Evolutionary conservation across 495 filamentous ascomycete species (phyloP).

Genomic region (Bombardia bombarda): DNA sequence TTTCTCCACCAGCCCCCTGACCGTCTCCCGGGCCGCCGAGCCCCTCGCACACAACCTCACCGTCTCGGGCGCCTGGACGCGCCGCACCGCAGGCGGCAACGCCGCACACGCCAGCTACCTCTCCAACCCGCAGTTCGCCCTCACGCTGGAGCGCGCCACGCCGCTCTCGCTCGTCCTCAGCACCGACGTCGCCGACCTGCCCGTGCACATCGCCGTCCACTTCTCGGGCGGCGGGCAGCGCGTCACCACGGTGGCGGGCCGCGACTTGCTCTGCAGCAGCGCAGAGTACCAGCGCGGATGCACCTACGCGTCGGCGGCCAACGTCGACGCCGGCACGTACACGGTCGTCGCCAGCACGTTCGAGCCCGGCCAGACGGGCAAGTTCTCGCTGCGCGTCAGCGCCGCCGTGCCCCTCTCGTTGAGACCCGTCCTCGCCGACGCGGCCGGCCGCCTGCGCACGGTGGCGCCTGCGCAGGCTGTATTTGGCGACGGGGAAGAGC

Average conservation of each 20-base stretch:
- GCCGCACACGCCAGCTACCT: constrained; percentile 65
- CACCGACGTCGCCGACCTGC: constrained; percentile 47
- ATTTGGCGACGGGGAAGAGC: constrained; percentile 42
- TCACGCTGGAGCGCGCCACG: constrained; percentile 49
- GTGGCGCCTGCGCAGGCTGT: constrained; percentile 37
- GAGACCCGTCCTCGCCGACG: constrained; percentile 51
- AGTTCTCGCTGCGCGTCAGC: constrained; percentile 67
- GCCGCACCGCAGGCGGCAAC: constrained; percentile 75
- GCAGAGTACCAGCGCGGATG: constrained; percentile 79
- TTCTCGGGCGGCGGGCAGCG: constrained; percentile 61
- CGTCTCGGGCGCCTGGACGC: constrained; percentile 60
- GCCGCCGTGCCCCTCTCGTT: constrained; percentile 48
- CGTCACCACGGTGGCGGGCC: constrained; percentile 54
- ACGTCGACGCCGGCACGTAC: constrained; percentile 61
- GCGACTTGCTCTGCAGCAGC: constrained; percentile 71
- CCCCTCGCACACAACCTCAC: constrained; percentile 48
- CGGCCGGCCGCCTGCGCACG: constrained; percentile 58
- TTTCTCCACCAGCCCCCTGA: constrained; percentile 56
- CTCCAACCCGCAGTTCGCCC: constrained; percentile 75
- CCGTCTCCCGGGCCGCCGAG: constrained; percentile 51
- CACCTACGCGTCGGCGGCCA: constrained; percentile 53
- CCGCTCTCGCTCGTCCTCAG: constrained; percentile 65
- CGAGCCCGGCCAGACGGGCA: constrained; percentile 63
- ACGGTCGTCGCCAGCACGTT: constrained; percentile 86
- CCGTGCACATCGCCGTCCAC: constrained; percentile 77